Conservation (phyloP, 441 rosid genomes). For the Caryocar brasiliense region DNA sequence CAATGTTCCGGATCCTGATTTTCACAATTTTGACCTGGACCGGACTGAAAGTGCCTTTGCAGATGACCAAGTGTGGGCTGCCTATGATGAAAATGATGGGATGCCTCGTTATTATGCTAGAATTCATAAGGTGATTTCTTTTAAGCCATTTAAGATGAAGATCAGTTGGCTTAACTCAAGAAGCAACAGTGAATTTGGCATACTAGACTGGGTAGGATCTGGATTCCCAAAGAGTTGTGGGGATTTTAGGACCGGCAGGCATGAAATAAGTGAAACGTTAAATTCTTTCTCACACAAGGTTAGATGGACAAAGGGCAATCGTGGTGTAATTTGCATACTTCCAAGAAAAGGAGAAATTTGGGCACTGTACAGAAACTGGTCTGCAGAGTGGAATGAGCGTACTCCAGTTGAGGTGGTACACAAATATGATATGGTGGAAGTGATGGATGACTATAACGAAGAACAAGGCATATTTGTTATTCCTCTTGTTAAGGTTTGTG, state of each 20-base stretch:
- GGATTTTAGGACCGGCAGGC: slow-evolving; percentile 60
- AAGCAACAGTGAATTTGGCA: slow-evolving; percentile 55
- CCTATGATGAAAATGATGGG: slow-evolving; percentile 78
- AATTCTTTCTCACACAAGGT: slow-evolving; percentile 82
- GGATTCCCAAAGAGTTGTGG: slow-evolving; percentile 90
- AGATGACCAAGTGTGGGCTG: slow-evolving; percentile 86
- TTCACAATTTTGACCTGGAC: slow-evolving; percentile 76
- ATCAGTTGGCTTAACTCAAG: slow-evolving; percentile 90
- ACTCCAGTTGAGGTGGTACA: slow-evolving; percentile 62
- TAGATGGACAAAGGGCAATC: slow-evolving; percentile 57
- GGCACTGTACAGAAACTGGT: slow-evolving; percentile 90
- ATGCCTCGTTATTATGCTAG: slow-evolving; percentile 93
- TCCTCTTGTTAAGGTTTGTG: slow-evolving; percentile 60
- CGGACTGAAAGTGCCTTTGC: slow-evolving; percentile 60
- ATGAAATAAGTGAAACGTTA: slow-evolving; percentile 38
- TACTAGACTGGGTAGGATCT: slow-evolving; percentile 64
- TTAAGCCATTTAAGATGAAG: slow-evolving; percentile 65
- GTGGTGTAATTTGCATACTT: slow-evolving; percentile 58
- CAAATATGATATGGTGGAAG: slow-evolving; percentile 89
- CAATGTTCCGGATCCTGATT: slow-evolving; percentile 83
- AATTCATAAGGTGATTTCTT: slow-evolving; percentile 64
- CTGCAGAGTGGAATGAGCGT: slow-evolving; percentile 60
- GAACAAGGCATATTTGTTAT: slow-evolving; percentile 42
- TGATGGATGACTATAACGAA: slow-evolving; percentile 57
- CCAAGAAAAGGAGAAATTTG: slow-evolving; percentile 82